Evolutionary conservation across 2,329 filamentous ascomycete species (phyloP).

Genomic region (Parascedosporium putredinis): DNA sequence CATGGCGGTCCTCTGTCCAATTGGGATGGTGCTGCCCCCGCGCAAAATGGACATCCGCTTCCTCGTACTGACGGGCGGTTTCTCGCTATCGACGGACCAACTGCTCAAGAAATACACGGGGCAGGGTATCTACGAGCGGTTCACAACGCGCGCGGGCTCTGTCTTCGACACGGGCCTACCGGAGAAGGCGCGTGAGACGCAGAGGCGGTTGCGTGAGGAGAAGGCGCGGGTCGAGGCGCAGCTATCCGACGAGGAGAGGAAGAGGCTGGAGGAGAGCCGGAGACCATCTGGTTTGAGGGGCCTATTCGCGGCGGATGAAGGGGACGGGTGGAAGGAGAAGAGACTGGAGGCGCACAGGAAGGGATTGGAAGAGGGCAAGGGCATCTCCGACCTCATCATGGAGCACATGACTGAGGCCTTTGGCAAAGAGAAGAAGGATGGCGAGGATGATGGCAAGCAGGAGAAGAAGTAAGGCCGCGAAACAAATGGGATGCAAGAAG

Average conservation of each 20-base stretch:
- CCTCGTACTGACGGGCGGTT: slow-evolving; percentile 36
- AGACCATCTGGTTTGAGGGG: slow-evolving; percentile 27
- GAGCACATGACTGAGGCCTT: slow-evolving; percentile 47
- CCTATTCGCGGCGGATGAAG: slow-evolving; percentile 49
- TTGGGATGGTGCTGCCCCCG: slow-evolving; percentile 40
- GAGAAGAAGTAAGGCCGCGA: slow-evolving; percentile 19
- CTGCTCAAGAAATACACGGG: slow-evolving; percentile 48
- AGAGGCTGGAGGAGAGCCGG: slow-evolving; percentile 16
- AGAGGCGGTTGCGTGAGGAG: slow-evolving; percentile 36
- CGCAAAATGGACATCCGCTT: slow-evolving; percentile 40
- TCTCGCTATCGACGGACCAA: slow-evolving; percentile 44
- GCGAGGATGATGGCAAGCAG: slow-evolving; percentile 13
- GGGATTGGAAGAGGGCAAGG: slow-evolving; percentile 44
- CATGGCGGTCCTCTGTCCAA: slow-evolving; percentile 34
- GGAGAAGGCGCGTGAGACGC: slow-evolving; percentile 40
- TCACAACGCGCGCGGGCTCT: slow-evolving; percentile 26
- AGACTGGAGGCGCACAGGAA: slow-evolving; percentile 39
- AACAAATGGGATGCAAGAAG: too few species aligned
- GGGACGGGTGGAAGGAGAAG: slow-evolving; percentile 43
- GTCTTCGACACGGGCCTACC: slow-evolving; percentile 41
- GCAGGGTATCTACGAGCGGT: slow-evolving; percentile 37
- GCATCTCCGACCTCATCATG: slow-evolving; percentile 44
- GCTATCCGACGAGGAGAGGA: slow-evolving; percentile 21
- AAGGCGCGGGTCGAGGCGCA: slow-evolving; percentile 25
- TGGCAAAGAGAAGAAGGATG: slow-evolving; percentile 20